phyloP scores from a whole-genome alignment of 257 asterid genomes.

The Knoxia roxburghii region DNA sequence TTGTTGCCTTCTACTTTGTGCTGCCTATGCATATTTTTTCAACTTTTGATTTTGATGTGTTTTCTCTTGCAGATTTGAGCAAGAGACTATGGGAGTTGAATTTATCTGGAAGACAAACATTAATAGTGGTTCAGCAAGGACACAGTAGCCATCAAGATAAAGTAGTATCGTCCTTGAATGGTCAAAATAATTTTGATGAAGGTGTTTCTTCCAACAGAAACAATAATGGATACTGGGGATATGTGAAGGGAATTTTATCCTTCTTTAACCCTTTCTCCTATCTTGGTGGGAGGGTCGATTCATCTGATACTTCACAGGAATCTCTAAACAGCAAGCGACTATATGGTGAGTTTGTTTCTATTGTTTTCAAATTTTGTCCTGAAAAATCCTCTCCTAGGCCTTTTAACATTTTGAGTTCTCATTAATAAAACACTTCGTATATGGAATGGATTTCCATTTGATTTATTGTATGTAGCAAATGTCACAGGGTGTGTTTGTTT shows the following conservation, averaged over 20 bases:
- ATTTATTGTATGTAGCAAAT: not conserved
- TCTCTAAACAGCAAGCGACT: constrained; percentile 49
- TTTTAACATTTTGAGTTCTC: too few species aligned
- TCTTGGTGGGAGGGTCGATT: constrained; percentile 39
- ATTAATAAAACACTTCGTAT: not conserved
- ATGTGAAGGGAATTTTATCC: constrained; percentile 52
- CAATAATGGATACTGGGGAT: constrained; percentile 69
- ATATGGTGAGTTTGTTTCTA: constrained; percentile 33
- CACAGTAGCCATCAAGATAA: constrained; percentile 22
- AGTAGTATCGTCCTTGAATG: constrained; percentile 29
- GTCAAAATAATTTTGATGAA: constrained; percentile 29
- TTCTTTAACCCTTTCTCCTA: constrained; percentile 77
- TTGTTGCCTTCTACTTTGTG: too few species aligned
- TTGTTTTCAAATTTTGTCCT: too few species aligned
- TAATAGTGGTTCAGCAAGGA: constrained; percentile 49
- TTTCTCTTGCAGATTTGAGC: constrained; percentile 48
- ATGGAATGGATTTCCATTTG: not conserved
- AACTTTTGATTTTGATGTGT: constrained; percentile 9
- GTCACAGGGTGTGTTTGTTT: not conserved
- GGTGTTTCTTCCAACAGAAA: constrained; percentile 39
- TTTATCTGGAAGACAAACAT: constrained; percentile 70
- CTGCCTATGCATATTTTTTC: too few species aligned
- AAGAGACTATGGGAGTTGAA: constrained; percentile 64
- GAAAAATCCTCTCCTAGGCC: too few species aligned
- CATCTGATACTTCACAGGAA: constrained; percentile 41